Conservation (phyloP, 768 basidiomycete species). For the Hygrocybe punicea region DNA sequence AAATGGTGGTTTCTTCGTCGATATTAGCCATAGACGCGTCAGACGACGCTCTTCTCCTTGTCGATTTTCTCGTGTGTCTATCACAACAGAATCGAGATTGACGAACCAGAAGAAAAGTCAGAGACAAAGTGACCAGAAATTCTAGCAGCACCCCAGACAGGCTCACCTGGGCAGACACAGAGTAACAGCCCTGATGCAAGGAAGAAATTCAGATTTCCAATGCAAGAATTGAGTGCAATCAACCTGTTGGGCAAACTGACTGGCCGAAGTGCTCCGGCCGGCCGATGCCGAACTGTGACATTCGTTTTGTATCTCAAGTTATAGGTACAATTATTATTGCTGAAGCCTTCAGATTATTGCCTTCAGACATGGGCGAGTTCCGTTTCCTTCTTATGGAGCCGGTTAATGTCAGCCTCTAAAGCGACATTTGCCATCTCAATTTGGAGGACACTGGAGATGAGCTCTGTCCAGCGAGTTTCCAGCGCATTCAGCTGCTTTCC, state of each 20-base stretch:
- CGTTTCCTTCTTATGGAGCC: conserved; percentile 54
- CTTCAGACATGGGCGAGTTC: conserved; percentile 34
- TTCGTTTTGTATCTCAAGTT: too few relatives aligned
- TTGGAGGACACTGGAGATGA: conserved; percentile 86
- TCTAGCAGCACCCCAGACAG: not conserved
- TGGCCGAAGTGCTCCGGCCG: too few relatives aligned
- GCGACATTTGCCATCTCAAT: conserved; percentile 94
- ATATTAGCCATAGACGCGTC: conserved; percentile 81
- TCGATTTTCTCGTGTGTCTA: conserved; percentile 30
- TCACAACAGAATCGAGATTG: conserved; percentile 9
- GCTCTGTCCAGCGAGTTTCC: conserved; percentile 89
- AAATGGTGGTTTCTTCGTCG: conserved; percentile 46
- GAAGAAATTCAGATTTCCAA: too few relatives aligned
- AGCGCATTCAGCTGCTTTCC: conserved; percentile 77
- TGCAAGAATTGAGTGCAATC: too few relatives aligned
- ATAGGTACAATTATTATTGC: too few relatives aligned
- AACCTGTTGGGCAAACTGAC: too few relatives aligned
- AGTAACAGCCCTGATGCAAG: not conserved
- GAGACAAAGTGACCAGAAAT: not conserved
- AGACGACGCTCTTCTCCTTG: conserved; percentile 52
- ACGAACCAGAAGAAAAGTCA: not conserved
- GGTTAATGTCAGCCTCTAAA: conserved; percentile 74
- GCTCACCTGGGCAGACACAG: not conserved
- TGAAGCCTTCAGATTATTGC: too few relatives aligned
- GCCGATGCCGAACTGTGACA: too few relatives aligned